A percentile compares a stretch with the other conserved stretches of the same genome.
Evolutionary conservation across 768 basidiomycete genomes (phyloP).

Genomic region (Tulasnella sp.): DNA sequence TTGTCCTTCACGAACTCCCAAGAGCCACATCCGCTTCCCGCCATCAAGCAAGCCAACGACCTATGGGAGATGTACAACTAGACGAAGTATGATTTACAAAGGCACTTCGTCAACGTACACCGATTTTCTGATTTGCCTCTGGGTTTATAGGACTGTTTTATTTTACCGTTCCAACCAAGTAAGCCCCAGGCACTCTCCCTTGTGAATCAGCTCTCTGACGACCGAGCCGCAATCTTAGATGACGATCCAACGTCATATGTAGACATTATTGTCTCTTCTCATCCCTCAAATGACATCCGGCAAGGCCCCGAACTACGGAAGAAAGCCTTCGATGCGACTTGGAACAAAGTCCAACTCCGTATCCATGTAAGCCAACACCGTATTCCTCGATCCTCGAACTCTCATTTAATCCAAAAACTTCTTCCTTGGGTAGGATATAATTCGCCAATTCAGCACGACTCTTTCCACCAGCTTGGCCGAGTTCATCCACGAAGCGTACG

Average conservation of each 20-base stretch:
- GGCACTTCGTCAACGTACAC: background rate
- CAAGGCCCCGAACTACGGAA: background rate
- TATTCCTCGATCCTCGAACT: background rate
- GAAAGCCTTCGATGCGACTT: background rate
- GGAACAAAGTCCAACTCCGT: background rate
- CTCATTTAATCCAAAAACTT: background rate
- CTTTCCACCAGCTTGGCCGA: background rate
- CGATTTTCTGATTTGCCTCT: background rate
- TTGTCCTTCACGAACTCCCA: background rate
- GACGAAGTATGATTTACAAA: background rate
- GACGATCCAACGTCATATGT: background rate
- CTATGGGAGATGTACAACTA: background rate
- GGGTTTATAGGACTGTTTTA: background rate
- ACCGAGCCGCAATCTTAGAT: background rate
- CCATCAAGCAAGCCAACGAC: background rate
- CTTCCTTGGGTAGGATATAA: background rate
- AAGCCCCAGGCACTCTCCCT: background rate
- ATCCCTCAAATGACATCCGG: background rate
- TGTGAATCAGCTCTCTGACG: background rate
- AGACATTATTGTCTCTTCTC: background rate
- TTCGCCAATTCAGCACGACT: background rate
- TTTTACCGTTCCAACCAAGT: background rate
- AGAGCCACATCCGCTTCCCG: background rate
- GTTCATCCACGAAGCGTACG: slow-evolving; percentile 3
- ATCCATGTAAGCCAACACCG: background rate